Evolutionary conservation across 805 yeast species (phyloP).

Genomic region (Wickerhamomyces xylosicus): DNA sequence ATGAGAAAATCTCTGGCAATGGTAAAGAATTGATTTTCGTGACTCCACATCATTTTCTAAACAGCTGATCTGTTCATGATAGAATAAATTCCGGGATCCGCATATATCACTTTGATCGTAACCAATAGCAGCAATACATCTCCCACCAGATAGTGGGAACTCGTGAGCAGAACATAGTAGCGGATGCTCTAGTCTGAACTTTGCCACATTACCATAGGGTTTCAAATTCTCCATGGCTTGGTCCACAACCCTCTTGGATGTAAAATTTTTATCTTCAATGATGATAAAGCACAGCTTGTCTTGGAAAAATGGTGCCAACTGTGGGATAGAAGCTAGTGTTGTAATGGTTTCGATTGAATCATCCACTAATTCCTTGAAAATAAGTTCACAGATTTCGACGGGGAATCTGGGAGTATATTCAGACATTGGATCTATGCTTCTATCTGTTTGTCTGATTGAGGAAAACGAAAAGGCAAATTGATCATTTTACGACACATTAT

Average conservation of each 20-base stretch:
- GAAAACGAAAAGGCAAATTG: too few species aligned
- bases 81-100: too few species aligned
- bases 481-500: too few species aligned
- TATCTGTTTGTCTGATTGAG: too few species aligned
- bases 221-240: not conserved
- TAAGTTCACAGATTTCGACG: conserved; percentile 11
- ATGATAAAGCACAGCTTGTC: not conserved
- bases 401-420: conserved; percentile 3
- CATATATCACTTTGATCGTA: not conserved
- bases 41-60: not conserved
- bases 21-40: not conserved
- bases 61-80: too few species aligned
- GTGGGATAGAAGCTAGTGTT: not conserved
- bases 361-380: not conserved
- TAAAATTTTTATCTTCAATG: not conserved
- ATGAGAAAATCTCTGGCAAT: not conserved
- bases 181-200: not conserved
- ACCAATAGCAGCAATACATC: not conserved
- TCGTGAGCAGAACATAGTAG: not conserved
- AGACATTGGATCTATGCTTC: too few species aligned
- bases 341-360: not conserved
- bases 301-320: not conserved
- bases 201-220: not conserved
- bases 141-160: not conserved
- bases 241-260: not conserved